Evolutionary conservation across 1,284 basidiomycete genomes (phyloP).

Genomic region (Boletus chippewaensis): DNA sequence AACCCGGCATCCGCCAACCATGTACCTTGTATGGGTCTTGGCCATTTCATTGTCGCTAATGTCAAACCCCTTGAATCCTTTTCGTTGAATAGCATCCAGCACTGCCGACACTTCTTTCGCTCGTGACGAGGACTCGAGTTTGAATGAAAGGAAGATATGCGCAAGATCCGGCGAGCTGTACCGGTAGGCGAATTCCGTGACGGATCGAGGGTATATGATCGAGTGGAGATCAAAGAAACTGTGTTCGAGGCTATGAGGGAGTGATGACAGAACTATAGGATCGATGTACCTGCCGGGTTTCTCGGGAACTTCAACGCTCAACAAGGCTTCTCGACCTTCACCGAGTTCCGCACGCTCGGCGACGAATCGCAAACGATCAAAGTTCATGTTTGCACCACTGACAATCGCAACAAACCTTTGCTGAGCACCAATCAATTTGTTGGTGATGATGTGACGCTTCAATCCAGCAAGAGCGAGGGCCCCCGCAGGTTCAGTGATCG

Average conservation of each 20-base stretch:
- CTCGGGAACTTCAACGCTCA: conserved; percentile 93
- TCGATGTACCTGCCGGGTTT: conserved; percentile 70
- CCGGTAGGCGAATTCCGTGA: conserved; percentile 98
- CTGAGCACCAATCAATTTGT: conserved; percentile 74
- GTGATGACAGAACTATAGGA: neutral
- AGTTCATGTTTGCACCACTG: conserved; percentile 99
- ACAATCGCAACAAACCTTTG: conserved; percentile 90
- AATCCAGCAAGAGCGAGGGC: conserved; percentile 89
- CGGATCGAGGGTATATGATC: conserved; percentile 82
- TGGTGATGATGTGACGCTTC: conserved; percentile 81
- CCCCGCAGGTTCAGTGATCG: conserved; percentile 95
- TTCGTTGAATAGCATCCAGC: conserved; percentile 51
- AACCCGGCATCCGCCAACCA: conserved; percentile 79
- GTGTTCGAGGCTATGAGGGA: conserved; percentile 11
- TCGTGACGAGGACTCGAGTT: conserved; percentile 62
- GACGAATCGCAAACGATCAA: conserved; percentile 92
- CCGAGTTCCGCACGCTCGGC: conserved; percentile 97
- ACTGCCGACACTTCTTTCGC: conserved; percentile 65
- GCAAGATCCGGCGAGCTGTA: conserved; percentile 67
- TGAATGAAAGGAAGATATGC: conserved; percentile 89
- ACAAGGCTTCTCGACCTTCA: conserved; percentile 88
- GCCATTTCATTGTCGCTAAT: conserved; percentile 94
- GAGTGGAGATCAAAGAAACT: conserved; percentile 88
- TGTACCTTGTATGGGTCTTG: conserved; percentile 90
- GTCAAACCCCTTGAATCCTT: conserved; percentile 81